A percentile compares a stretch with the other conserved stretches of the same genome.
Conservation (phyloP, 2,329 filamentous ascomycete species). For the Aureobasidium sp. region DNA sequence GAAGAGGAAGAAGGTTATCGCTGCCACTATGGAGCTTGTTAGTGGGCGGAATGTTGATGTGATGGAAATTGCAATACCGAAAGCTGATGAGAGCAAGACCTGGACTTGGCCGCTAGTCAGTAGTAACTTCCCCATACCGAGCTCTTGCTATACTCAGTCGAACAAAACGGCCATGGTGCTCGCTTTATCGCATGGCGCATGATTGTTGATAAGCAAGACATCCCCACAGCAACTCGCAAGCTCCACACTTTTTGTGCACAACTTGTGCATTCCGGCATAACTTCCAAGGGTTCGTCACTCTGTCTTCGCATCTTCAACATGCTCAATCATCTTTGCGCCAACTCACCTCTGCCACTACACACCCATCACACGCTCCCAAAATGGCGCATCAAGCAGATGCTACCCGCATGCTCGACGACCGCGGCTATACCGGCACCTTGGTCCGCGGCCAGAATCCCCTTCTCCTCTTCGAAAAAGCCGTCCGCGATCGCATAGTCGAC, state of each 20-base stretch:
- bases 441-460: constrained; percentile 89
- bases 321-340: background rate
- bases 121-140: constrained; percentile 36
- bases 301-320: background rate
- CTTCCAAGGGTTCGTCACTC: background rate
- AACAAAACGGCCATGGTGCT: constrained; percentile 6
- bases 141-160: background rate
- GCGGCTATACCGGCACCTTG: constrained; percentile 66
- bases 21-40: constrained; percentile 43
- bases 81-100: constrained; percentile 52
- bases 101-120: constrained; percentile 65
- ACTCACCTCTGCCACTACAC: background rate
- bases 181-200: background rate
- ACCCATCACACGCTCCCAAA: background rate
- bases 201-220: constrained; percentile 12
- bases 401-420: constrained; percentile 71
- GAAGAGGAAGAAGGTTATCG: constrained; percentile 77
- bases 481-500: constrained; percentile 90
- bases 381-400: constrained; percentile 70
- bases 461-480: constrained; percentile 91
- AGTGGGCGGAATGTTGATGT: background rate
- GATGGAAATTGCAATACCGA: constrained; percentile 42
- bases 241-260: background rate
- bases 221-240: constrained; percentile 11
- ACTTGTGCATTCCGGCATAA: background rate